Conservation (phyloP, 768 basidiomycete genomes). For the Hypholoma fasciculare region DNA sequence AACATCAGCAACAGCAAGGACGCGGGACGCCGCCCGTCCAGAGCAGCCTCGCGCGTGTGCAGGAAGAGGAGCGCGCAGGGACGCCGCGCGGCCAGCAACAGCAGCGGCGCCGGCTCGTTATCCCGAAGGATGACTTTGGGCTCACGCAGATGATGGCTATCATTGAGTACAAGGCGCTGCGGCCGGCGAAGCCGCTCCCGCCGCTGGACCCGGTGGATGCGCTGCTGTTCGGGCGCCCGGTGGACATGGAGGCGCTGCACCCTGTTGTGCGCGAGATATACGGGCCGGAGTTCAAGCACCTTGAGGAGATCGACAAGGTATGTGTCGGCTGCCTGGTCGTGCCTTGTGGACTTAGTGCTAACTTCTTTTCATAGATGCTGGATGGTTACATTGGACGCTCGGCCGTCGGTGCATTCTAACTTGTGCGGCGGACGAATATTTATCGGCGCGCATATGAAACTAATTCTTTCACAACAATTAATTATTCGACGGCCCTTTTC, state of each 20-base stretch:
- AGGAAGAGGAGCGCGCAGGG: conserved; percentile 16
- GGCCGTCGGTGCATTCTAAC: conserved; percentile 28
- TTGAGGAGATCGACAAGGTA: conserved; percentile 84
- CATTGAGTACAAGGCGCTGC: conserved; percentile 63
- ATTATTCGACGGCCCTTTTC: background rate
- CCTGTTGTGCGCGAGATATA: conserved; percentile 74
- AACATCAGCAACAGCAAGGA: conserved; percentile 45
- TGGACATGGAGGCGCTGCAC: conserved; percentile 66
- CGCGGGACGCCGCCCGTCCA: conserved; percentile 41
- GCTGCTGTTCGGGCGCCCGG: conserved; percentile 64
- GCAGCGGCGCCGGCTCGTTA: conserved; percentile 42
- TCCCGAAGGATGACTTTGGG: conserved; percentile 86
- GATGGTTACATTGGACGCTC: conserved; percentile 30
- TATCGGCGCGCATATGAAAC: background rate
- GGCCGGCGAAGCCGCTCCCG: conserved; percentile 25
- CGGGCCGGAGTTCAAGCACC: conserved; percentile 63
- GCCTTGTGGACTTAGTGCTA: background rate
- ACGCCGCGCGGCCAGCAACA: conserved; percentile 31
- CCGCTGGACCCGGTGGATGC: conserved; percentile 67
- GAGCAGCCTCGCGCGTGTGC: conserved; percentile 22
- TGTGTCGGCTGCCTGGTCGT: conserved; percentile 8
- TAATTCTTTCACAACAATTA: background rate
- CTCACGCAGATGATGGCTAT: conserved; percentile 84
- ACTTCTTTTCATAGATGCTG: conserved; percentile 22
- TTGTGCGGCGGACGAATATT: background rate